Percentiles rank a stretch among this genome's conserved stretches.
Conservation (phyloP, 192 early-diverging fungal genomes). For the Backusella mclennaniae region DNA sequence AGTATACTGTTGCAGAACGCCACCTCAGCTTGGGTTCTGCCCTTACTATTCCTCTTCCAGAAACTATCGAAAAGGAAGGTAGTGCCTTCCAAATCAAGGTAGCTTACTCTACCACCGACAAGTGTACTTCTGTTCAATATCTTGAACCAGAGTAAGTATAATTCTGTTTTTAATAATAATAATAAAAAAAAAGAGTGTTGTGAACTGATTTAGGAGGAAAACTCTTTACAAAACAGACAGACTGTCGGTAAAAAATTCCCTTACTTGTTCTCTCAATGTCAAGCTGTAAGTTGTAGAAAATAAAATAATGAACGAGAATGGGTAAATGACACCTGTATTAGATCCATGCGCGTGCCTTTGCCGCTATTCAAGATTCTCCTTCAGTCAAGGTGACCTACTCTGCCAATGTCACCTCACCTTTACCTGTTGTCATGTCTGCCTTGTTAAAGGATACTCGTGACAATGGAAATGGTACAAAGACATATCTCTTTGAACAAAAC, state of each 20-base stretch:
- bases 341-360: conserved; percentile 90
- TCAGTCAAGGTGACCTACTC: conserved; percentile 86
- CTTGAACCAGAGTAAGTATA: conserved; percentile 43
- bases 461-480: conserved; percentile 48
- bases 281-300: conserved; percentile 47
- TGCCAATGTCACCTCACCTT: conserved; percentile 75
- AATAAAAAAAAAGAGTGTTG: not conserved
- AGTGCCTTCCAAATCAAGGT: conserved; percentile 59
- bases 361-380: conserved; percentile 89
- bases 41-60: conserved; percentile 64
- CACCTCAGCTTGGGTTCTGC: conserved; percentile 72
- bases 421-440: conserved; percentile 93
- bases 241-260: conserved; percentile 93
- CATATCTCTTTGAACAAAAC: conserved; percentile 83
- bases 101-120: conserved; percentile 73
- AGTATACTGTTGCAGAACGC: conserved; percentile 52
- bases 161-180: not conserved
- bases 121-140: conserved; percentile 91
- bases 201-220: not conserved
- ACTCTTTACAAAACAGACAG: conserved; percentile 58
- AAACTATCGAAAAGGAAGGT: conserved; percentile 34
- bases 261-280: conserved; percentile 97
- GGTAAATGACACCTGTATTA: not conserved
- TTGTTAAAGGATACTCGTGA: conserved; percentile 61
- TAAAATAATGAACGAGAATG: not conserved